Conservation (phyloP, 345 rosid genomes). For the Punica granatum region DNA sequence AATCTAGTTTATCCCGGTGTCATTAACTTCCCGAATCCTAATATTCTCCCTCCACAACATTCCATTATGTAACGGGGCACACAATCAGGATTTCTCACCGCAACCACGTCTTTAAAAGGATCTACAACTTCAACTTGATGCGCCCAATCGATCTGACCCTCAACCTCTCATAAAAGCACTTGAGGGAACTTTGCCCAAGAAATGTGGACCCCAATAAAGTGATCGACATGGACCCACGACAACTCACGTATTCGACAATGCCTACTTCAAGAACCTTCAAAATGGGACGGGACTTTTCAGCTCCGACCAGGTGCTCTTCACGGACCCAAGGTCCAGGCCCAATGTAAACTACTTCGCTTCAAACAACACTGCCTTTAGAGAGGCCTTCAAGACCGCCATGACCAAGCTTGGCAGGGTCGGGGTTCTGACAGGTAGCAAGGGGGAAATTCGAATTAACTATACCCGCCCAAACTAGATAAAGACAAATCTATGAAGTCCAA, state of each 20-base stretch:
- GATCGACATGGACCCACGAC: constrained; percentile 79
- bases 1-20: no score
- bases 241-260: constrained; percentile 63
- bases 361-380: constrained; percentile 36
- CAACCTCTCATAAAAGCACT: constrained; percentile 34
- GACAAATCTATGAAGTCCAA: neutral
- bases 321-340: constrained; percentile 52
- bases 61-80: constrained; percentile 44
- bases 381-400: constrained; percentile 62
- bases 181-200: constrained; percentile 58
- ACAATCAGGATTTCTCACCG: constrained; percentile 79
- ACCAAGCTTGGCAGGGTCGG: constrained; percentile 77
- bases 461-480: constrained; percentile 31
- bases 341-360: constrained; percentile 57
- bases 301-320: constrained; percentile 62
- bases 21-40: no score
- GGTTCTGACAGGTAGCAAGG: constrained; percentile 49
- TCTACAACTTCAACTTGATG: constrained; percentile 53
- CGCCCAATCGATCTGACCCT: constrained; percentile 54
- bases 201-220: constrained; percentile 62
- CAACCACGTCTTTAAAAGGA: constrained; percentile 44
- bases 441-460: constrained; percentile 70
- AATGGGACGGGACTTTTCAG: constrained; percentile 61
- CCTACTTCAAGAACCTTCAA: constrained; percentile 61
- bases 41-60: neutral